phyloP scores from a whole-genome alignment of 306 rosid species.

The Ormosia emarginata region DNA sequence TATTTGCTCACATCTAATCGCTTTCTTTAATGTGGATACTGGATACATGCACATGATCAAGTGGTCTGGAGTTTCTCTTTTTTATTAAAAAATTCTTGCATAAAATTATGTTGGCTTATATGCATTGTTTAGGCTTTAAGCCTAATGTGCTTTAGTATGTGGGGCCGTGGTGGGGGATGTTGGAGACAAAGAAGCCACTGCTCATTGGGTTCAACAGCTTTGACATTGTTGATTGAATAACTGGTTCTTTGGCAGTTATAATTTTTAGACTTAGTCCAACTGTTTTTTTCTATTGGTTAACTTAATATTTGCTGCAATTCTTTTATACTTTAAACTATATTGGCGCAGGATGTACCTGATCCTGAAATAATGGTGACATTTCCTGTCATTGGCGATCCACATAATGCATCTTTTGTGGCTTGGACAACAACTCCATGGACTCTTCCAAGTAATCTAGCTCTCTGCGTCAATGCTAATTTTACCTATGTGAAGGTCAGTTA shows the following conservation, averaged over 20 bases:
- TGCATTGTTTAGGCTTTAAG: background rate
- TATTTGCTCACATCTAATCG: background rate
- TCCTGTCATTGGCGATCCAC: conserved; percentile 66
- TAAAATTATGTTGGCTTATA: too few species aligned
- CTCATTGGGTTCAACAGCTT: background rate
- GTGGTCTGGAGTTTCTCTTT: too few species aligned
- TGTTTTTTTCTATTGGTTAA: background rate
- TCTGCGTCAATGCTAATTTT: conserved; percentile 76
- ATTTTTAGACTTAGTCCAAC: background rate
- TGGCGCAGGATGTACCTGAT: conserved; percentile 81
- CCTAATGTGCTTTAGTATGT: background rate
- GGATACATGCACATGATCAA: too few species aligned
- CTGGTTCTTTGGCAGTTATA: background rate
- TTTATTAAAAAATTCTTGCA: too few species aligned
- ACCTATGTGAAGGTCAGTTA: conserved; percentile 83
- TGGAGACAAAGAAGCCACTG: background rate
- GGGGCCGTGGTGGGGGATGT: background rate
- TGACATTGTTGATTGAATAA: background rate
- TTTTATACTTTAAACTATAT: conserved; percentile 3
- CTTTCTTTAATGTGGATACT: too few species aligned
- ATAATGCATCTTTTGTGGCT: conserved; percentile 81
- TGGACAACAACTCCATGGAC: conserved; percentile 99
- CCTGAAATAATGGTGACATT: conserved; percentile 85
- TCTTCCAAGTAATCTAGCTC: conserved; percentile 94
- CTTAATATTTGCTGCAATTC: background rate